Conservation (phyloP, 148 eudicot genomes). For the Amaranthus cruentus region DNA sequence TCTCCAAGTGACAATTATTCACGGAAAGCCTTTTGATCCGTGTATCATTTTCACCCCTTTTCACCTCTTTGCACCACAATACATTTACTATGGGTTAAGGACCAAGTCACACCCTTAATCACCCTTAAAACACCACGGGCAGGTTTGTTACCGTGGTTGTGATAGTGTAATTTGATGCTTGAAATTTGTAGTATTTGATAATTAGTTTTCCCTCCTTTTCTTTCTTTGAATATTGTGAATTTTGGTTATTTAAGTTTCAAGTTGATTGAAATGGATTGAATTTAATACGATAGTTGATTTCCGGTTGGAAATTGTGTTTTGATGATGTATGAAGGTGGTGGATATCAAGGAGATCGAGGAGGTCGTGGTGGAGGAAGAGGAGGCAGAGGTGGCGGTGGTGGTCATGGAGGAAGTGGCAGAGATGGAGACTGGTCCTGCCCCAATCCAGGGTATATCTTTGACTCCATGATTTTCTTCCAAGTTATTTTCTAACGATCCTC, state of each 20-base stretch:
- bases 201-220: neutral
- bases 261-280: no score
- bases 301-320: neutral
- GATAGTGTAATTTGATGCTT: no score
- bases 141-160: no score
- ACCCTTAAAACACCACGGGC: no score
- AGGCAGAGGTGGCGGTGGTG: conserved; percentile 36
- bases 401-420: conserved; percentile 72
- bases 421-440: conserved; percentile 99
- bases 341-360: conserved; percentile 55
- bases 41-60: no score
- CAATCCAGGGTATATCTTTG: conserved; percentile 52
- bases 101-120: no score
- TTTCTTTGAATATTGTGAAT: neutral
- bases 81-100: no score
- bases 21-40: no score
- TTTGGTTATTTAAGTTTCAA: no score
- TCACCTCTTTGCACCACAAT: no score
- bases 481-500: no score
- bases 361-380: conserved; percentile 49
- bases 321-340: conserved; percentile 32
- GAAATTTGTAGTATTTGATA: neutral
- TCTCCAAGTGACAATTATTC: no score
- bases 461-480: neutral
- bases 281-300: neutral